A percentile compares a stretch with the other conserved stretches of the same genome.
These are phyloP conservation scores for Neurospora discreta DNA, from an alignment of 495 filamentous ascomycete genomes.

Conservation along the genomic window DNA sequence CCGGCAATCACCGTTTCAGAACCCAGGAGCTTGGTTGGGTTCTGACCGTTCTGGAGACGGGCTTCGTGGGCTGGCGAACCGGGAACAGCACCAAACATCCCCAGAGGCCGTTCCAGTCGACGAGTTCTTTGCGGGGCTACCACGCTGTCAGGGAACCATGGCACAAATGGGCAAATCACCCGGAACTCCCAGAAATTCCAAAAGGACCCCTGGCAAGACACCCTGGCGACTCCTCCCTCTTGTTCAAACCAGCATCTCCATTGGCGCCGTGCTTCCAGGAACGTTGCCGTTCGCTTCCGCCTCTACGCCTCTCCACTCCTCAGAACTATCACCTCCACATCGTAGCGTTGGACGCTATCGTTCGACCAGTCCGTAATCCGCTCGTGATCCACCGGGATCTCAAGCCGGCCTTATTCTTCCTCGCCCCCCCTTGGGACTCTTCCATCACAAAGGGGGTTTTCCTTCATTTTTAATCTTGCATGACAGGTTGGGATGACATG, in stretches of 20 bases:
- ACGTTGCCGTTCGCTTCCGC: neutral
- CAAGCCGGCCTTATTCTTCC: neutral
- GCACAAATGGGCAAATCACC: constrained; percentile 19
- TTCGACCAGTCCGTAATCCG: neutral
- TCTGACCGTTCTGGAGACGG: neutral
- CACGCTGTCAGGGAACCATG: constrained; percentile 2
- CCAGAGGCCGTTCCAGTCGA: constrained; percentile 9
- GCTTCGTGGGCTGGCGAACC: neutral
- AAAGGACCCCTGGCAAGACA: neutral
- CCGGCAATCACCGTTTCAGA: neutral
- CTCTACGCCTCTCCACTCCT: neutral
- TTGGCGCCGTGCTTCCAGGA: neutral
- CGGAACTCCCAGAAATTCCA: constrained; percentile 16
- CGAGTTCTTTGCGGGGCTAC: constrained; percentile 16
- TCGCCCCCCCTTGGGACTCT: neutral
- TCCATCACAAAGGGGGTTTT: neutral
- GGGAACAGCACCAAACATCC: neutral
- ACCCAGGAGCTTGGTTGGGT: neutral
- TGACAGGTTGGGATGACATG: neutral
- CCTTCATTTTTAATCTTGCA: neutral
- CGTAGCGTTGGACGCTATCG: neutral
- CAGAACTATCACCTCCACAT: neutral
- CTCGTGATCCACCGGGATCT: neutral
- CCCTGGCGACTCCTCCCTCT: neutral
- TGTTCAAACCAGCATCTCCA: neutral